Percentiles rank a stretch among this genome's conserved stretches.
These are phyloP conservation scores for Calocera cornea DNA, from an alignment of 768 basidiomycete species.

Conservation along the genomic window DNA sequence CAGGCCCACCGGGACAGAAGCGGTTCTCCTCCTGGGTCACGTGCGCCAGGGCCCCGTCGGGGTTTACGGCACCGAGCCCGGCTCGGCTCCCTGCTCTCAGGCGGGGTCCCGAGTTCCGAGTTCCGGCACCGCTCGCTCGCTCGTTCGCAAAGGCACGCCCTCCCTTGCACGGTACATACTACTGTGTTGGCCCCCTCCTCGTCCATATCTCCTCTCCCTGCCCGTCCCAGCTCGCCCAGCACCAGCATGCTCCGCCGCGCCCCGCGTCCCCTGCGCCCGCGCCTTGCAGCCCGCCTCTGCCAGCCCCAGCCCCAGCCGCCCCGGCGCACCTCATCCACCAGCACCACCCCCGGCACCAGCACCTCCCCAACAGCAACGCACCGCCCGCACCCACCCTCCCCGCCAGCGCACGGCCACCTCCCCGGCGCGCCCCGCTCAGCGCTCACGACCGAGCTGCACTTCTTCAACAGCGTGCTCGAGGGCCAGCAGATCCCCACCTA, in stretches of 20 bases:
- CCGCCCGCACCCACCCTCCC: neutral
- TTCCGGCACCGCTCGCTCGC: neutral
- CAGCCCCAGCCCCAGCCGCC: neutral
- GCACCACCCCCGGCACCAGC: no score
- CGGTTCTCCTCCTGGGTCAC: no score
- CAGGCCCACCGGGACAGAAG: no score
- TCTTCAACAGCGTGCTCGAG: slow-evolving; percentile 64
- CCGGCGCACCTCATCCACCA: neutral
- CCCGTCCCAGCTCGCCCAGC: neutral
- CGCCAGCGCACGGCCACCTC: slow-evolving; percentile 24
- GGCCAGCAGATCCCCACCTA: slow-evolving; percentile 67
- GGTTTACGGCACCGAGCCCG: no score
- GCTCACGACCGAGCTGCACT: slow-evolving; percentile 53
- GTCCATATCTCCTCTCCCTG: neutral
- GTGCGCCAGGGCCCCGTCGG: no score
- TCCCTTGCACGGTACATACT: no score
- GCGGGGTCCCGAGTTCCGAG: no score
- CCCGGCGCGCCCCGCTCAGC: slow-evolving; percentile 38
- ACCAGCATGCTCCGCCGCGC: neutral
- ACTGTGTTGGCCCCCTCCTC: no score
- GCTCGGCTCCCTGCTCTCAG: no score
- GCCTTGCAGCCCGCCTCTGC: neutral
- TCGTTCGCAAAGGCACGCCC: no score
- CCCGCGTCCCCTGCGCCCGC: neutral
- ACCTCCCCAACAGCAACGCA: neutral